phyloP scores from a whole-genome alignment of 805 yeast species.

The Pichia heedii region DNA sequence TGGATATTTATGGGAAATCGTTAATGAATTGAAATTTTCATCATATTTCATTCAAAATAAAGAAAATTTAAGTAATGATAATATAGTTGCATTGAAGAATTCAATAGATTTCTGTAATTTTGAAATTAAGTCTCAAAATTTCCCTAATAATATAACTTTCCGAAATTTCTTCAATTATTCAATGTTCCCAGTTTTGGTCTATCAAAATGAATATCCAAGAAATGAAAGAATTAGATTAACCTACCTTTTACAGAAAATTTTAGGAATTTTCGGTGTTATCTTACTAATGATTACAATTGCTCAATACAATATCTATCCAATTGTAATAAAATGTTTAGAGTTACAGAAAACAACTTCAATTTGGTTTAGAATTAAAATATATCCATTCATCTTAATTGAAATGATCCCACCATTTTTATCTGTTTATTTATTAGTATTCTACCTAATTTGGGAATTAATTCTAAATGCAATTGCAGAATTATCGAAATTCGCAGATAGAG shows the following conservation, averaged over 20 bases:
- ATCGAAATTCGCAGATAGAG: constrained; percentile 79
- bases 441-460: constrained; percentile 92
- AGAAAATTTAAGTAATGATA: constrained; percentile 22
- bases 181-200: constrained; percentile 84
- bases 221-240: constrained; percentile 58
- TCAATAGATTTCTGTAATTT: constrained; percentile 60
- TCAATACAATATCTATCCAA: constrained; percentile 71
- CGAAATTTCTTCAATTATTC: constrained; percentile 65
- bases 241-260: constrained; percentile 58
- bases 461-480: constrained; percentile 85
- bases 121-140: constrained; percentile 58
- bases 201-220: constrained; percentile 76
- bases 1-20: constrained; percentile 74
- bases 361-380: constrained; percentile 33
- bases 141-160: constrained; percentile 67
- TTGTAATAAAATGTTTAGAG: constrained; percentile 50
- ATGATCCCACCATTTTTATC: constrained; percentile 72
- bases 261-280: constrained; percentile 83
- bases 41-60: constrained; percentile 32
- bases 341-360: constrained; percentile 41
- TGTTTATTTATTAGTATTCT: constrained; percentile 71
- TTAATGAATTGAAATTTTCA: constrained; percentile 45
- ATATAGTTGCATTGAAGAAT: constrained; percentile 30
- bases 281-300: constrained; percentile 63
- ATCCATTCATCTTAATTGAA: constrained; percentile 57